Percentiles rank a stretch among this genome's conserved stretches.
Conservation (phyloP, 2,329 filamentous ascomycete species). For the Cytospora piceae region DNA sequence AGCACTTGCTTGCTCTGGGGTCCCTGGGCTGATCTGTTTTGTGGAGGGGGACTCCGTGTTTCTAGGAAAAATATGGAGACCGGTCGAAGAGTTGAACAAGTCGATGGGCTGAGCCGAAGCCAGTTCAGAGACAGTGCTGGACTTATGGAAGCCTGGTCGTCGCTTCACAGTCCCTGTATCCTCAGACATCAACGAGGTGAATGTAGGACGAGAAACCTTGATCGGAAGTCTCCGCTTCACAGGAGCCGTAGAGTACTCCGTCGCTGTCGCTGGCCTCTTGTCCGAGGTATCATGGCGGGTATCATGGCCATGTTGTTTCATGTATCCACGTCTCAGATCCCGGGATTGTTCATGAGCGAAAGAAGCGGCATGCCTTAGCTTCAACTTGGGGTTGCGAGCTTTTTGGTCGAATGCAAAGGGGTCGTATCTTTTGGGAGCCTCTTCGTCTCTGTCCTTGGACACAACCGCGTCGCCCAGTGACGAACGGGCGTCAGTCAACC, state of each 20-base stretch:
- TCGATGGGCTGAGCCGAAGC: conserved; percentile 21
- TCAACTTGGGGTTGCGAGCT: conserved; percentile 27
- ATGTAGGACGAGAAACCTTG: conserved; percentile 23
- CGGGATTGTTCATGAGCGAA: neutral
- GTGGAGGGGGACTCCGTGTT: neutral
- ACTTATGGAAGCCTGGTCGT: conserved; percentile 24
- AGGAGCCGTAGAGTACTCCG: conserved; percentile 23
- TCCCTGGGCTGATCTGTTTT: neutral
- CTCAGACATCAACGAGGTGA: conserved; percentile 10
- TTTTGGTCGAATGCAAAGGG: conserved; percentile 23
- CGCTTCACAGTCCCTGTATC: conserved; percentile 30
- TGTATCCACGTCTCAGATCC: neutral
- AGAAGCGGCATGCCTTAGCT: conserved; percentile 24
- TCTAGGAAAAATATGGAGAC: neutral
- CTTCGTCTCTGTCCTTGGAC: neutral
- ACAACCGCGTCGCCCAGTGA: conserved; percentile 15
- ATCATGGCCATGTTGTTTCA: conserved; percentile 1
- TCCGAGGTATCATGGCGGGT: neutral
- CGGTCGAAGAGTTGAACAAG: conserved; percentile 20
- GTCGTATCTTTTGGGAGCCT: conserved; percentile 20
- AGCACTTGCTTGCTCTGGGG: neutral
- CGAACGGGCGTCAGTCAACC: conserved; percentile 27
- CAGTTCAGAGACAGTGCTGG: conserved; percentile 26
- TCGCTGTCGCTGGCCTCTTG: conserved; percentile 11
- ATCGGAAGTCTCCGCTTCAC: conserved; percentile 25